These are phyloP conservation scores for Hanseniaspora vineae DNA, from an alignment of 805 yeast species.

Conservation along the genomic window DNA sequence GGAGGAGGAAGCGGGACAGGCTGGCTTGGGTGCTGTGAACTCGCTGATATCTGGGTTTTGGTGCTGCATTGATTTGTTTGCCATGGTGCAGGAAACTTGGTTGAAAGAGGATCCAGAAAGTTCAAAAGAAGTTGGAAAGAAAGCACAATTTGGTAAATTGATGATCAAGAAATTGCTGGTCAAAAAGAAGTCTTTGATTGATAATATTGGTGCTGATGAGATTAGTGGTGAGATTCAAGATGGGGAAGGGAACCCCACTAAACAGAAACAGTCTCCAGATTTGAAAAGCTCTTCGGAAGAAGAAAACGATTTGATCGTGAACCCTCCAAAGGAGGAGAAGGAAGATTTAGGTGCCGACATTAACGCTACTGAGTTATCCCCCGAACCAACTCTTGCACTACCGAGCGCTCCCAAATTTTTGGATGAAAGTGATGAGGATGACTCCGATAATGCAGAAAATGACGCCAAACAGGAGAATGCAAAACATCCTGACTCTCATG, in stretches of 20 bases:
- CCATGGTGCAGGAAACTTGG: not conserved
- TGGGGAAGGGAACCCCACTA: no score
- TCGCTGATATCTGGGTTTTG: conserved; percentile 18
- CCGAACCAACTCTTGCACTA: no score
- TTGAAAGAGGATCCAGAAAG: not conserved
- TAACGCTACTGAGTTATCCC: no score
- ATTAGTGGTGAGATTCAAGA: no score
- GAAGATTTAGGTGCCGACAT: not conserved
- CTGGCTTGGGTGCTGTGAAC: conserved; percentile 14
- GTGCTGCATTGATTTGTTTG: conserved; percentile 13
- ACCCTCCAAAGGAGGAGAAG: not conserved
- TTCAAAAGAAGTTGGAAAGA: conserved; percentile 1
- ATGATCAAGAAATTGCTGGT: conserved; percentile 2
- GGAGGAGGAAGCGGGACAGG: conserved; percentile 24
- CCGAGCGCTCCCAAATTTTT: not conserved
- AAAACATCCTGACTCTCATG: not conserved
- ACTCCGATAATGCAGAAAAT: conserved; percentile 1
- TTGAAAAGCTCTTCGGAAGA: no score
- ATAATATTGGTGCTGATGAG: not conserved
- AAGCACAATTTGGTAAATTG: not conserved
- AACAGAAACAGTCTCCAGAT: no score
- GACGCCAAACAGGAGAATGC: conserved; percentile 1
- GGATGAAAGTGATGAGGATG: conserved; percentile 1
- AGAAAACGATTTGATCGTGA: not conserved
- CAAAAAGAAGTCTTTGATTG: not conserved